Base-by-base conservation (phyloP, 768 basidiomycete genomes). In the Russula emetica region DNA sequence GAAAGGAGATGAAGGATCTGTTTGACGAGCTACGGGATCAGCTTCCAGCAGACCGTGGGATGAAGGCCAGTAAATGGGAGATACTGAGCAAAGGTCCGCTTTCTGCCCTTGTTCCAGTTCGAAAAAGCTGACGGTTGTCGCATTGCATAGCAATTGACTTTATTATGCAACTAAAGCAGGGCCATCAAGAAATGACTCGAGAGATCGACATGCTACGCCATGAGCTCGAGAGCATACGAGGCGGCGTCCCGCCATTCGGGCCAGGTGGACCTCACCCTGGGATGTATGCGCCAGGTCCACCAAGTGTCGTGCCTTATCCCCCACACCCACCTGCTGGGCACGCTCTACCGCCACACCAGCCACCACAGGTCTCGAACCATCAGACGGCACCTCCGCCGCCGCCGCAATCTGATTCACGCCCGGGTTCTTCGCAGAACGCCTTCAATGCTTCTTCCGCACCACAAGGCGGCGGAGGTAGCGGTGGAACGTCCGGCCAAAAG, bases 41-140 rank as follows among this genome's bases (percentile, higher is more conserved):
- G 70, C 78, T 99, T 28, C 97, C 97, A 1, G 88, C 88, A 57
- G 94, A 94, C 77, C 84, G 90, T 58, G 94, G 89, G 49, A 91
- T 94, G 86, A 98, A 98, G 73, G 90, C 93, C 22, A 94, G 92
- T 77, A 99, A 99, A 77, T 98, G 96, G 97, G 97, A 99, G 78
- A 98, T 98, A 66, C 77, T 99, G 38, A 95, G 88, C 76, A 96
- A 97, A 86, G 92, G 95, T 92, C 68, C 67, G 81, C 73, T 24
- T 56, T 45, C 59, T 49, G 28, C 20, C 44, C 57, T 42, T 5
- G 14, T 44, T 40, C 14, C 13, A 47, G 36, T 53, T 40, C 36
- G 5, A n/a, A 32, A 52, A 36, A 22, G 22, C 24, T 51, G 16
- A 61, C 53, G 20, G 40, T 24, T 38, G 47, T 24, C 52, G 38